Conservation (phyloP, 306 rosid genomes). For the Trifolium repens region DNA sequence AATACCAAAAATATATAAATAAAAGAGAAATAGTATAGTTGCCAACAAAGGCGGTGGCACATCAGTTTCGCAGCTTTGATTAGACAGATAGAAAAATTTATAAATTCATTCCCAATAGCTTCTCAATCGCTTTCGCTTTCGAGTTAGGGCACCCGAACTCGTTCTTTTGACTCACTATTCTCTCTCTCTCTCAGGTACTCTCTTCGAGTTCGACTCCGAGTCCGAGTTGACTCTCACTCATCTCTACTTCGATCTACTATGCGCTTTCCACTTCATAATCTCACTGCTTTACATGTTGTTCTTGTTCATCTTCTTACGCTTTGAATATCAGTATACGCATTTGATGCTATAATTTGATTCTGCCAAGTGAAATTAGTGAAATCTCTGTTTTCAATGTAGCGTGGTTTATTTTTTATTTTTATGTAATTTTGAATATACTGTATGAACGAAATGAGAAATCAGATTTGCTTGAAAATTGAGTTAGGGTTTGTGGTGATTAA, state of each 20-base stretch:
- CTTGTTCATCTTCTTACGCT: constrained; percentile 10
- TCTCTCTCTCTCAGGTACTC: constrained; percentile 4
- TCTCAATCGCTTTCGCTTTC: background rate
- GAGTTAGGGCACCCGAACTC: background rate
- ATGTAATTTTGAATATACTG: background rate
- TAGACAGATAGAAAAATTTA: background rate
- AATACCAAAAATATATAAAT: too few species aligned
- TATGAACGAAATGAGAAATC: constrained; percentile 22
- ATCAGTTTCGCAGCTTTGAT: background rate
- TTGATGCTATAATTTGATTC: constrained; percentile 23
- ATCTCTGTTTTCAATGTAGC: constrained; percentile 1
- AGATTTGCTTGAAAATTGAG: background rate
- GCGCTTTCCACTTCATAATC: background rate
- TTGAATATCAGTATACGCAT: background rate
- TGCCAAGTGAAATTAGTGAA: background rate
- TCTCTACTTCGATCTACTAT: constrained; percentile 14
- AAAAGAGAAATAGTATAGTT: too few species aligned
- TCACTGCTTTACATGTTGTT: background rate
- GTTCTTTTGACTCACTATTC: background rate
- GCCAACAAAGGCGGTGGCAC: constrained; percentile 7
- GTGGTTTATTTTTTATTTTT: background rate
- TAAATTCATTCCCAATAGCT: background rate
- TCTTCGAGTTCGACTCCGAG: background rate
- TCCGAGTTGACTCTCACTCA: background rate
- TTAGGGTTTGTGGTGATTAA: constrained; percentile 22